A percentile compares a stretch with the other conserved stretches of the same genome.
Evolutionary conservation across 2,329 filamentous ascomycete genomes (phyloP).

Genomic region (Sclerotinia spermophila): DNA sequence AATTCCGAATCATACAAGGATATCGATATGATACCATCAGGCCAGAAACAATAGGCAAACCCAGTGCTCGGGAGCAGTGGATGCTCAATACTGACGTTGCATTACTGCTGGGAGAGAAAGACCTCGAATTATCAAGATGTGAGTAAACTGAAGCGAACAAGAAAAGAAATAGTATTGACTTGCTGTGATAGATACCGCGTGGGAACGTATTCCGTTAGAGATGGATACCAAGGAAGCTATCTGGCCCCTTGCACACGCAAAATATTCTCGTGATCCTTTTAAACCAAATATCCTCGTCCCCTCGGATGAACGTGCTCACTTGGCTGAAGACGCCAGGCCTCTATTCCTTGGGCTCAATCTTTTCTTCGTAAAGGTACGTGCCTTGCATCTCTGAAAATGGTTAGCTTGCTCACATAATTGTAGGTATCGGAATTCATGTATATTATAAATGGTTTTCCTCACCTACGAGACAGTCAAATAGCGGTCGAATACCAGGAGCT

Average conservation of each 20-base stretch:
- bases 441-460: constrained; percentile 54
- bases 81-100: constrained; percentile 62
- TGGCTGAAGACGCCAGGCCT: constrained; percentile 6
- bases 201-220: constrained; percentile 54
- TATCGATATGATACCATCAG: constrained; percentile 62
- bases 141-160: constrained; percentile 33
- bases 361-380: constrained; percentile 62
- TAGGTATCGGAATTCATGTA: constrained; percentile 61
- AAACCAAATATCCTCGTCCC: not conserved
- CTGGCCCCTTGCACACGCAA: constrained; percentile 56
- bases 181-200: constrained; percentile 49
- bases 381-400: not conserved
- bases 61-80: constrained; percentile 62
- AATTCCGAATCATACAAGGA: constrained; percentile 55
- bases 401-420: constrained; percentile 15
- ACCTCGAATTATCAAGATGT: constrained; percentile 58
- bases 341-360: constrained; percentile 49
- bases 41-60: constrained; percentile 48
- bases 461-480: constrained; percentile 54
- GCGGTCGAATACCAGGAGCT: constrained; percentile 56
- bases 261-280: constrained; percentile 43
- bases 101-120: constrained; percentile 61
- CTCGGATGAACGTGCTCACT: not conserved
- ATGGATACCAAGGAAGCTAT: constrained; percentile 53
- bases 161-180: constrained; percentile 14